Base-by-base conservation (phyloP, 1,139 yeast species). In the Yamadazyma blattariae region DNA sequence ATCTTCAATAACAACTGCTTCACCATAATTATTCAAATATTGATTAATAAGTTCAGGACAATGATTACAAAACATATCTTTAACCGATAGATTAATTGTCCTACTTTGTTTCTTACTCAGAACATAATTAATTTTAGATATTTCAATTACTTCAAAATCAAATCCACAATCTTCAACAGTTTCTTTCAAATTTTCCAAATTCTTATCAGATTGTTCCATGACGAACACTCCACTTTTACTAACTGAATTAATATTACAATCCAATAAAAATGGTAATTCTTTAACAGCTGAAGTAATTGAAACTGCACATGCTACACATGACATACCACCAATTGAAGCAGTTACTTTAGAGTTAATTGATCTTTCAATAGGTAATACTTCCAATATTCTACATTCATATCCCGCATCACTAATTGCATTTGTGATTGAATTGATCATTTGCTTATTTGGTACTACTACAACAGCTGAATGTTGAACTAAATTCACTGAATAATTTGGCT, bases 261-360 rank as follows among this genome's bases (percentile, higher is more conserved):
- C 79, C 12, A 69, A 56, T 2, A 83, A 71, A 52, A 74, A 79
- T 0, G 78, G 74, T 25, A 81, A 56, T 6, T 66, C 72, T 5
- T 64, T 51, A 2, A 77, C 74, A 1, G 79, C 75, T 14, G 66
- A 57, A 8, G 62, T 57, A 22, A 84, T 77, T 0, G 88, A 64
- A 32, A 67, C 67, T 1, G 79, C 77, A 54, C 94, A 84, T 0
- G 88, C 77, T 5, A 85, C 79, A 59, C 92, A 84, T 0, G 89
- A 78, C 57, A 84, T 82, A 4, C 92, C 92, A 4, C 82, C 85
- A 33, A 84, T 75, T 0, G 77, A 59, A 2, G 87, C 88, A 7
- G 68, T 63, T 7, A 82, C 72, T 47, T 71, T 74, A 42, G 67
- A 71, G 40, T 67, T 69, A 9, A 62, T 52, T 2, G 75, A 60